These are phyloP conservation scores for Kewa caespitosa DNA, from an alignment of 179 eudicot species.

Conservation along the genomic window DNA sequence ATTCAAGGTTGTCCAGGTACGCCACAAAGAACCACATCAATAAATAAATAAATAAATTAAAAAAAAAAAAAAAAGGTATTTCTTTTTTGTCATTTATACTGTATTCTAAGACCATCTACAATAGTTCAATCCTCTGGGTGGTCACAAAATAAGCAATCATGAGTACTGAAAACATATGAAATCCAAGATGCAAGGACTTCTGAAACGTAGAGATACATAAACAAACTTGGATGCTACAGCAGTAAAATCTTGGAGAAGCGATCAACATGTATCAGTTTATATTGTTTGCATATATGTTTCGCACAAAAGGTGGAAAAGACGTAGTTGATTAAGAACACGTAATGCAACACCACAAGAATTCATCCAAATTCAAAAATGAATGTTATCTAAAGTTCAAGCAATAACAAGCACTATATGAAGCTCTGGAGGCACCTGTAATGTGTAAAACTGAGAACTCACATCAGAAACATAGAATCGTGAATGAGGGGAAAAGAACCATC, in stretches of 20 bases:
- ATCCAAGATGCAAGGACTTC: neutral
- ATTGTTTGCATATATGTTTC: neutral
- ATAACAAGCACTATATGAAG: constrained; percentile 8
- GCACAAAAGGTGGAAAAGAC: neutral
- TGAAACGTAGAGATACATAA: neutral
- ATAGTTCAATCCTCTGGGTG: neutral
- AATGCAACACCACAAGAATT: neutral
- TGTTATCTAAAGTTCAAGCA: neutral
- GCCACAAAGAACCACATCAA: neutral
- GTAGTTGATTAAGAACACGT: neutral
- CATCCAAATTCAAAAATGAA: no score
- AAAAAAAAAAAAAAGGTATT: no score
- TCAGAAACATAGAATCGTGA: constrained; percentile 61
- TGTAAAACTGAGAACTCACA: constrained; percentile 49
- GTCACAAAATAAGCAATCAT: neutral
- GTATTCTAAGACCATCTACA: neutral
- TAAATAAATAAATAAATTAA: no score
- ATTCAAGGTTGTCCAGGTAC: neutral
- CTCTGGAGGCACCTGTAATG: neutral
- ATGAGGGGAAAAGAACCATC: constrained; percentile 61
- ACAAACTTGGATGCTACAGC: neutral
- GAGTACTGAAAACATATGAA: neutral
- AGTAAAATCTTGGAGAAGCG: neutral
- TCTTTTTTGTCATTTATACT: neutral
- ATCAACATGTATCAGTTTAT: neutral